Percentiles rank a stretch among this genome's conserved stretches.
These are phyloP conservation scores for Ceratobasidium papillatum DNA, from an alignment of 1,284 basidiomycete genomes.

Conservation along the genomic window DNA sequence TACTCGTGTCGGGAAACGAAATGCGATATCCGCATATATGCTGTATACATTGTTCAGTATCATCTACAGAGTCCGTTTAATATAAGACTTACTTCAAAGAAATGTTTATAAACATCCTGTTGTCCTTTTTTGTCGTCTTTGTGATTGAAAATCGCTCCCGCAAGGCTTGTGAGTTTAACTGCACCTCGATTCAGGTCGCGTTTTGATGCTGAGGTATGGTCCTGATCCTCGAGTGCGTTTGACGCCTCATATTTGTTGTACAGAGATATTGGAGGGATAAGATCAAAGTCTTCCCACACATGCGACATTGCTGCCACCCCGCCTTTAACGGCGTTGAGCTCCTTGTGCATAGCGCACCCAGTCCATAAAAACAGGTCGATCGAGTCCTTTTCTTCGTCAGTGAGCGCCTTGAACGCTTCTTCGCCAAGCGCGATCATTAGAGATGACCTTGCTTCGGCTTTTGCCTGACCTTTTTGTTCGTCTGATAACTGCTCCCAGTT, in stretches of 20 bases:
- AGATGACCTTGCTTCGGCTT: background rate
- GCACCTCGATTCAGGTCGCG: slow-evolving; percentile 45
- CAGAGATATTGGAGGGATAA: slow-evolving; percentile 47
- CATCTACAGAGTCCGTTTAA: background rate
- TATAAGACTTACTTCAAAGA: slow-evolving; percentile 43
- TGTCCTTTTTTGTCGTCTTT: slow-evolving; percentile 53
- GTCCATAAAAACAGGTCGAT: slow-evolving; percentile 46
- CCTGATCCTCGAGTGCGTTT: background rate
- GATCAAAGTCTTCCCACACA: slow-evolving; percentile 46
- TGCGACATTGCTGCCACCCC: slow-evolving; percentile 49
- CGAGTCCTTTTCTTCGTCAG: background rate
- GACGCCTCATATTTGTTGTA: slow-evolving; percentile 51
- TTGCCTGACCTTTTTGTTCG: background rate
- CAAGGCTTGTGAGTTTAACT: slow-evolving; percentile 49
- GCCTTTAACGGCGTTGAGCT: slow-evolving; percentile 53
- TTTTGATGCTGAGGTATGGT: background rate
- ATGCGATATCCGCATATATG: background rate
- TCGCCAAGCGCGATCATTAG: background rate
- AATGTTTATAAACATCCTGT: slow-evolving; percentile 46
- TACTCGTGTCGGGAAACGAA: slow-evolving; percentile 21
- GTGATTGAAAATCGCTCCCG: slow-evolving; percentile 50
- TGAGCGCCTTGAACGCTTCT: background rate
- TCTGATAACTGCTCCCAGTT: background rate
- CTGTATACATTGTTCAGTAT: background rate
- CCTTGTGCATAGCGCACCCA: slow-evolving; percentile 57